Percentiles rank a stretch among this genome's conserved stretches.
Conservation (phyloP, 2,329 filamentous ascomycete species). For the Sporothrix luriei region DNA sequence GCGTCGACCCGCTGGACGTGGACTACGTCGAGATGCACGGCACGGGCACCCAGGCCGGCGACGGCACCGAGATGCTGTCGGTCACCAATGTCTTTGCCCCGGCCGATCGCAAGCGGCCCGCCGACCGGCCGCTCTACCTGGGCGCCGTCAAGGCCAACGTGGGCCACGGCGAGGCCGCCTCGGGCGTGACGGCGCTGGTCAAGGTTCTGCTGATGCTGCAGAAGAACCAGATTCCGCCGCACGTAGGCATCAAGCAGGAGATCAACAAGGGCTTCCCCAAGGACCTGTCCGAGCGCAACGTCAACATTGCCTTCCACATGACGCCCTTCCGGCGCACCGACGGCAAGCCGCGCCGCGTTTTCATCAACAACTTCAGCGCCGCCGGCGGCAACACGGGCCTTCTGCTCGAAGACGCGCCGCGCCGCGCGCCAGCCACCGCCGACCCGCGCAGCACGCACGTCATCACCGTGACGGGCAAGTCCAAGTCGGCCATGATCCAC, state of each 20-base stretch:
- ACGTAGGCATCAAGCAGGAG: conserved; percentile 66
- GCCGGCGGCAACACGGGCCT: conserved; percentile 72
- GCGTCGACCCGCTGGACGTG: conserved; percentile 74
- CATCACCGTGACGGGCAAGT: conserved; percentile 62
- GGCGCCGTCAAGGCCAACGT: conserved; percentile 67
- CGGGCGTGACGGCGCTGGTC: conserved; percentile 63
- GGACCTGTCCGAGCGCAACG: conserved; percentile 59
- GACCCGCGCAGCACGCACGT: conserved; percentile 62
- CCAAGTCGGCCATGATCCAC: conserved; percentile 57
- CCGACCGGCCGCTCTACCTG: conserved; percentile 59
- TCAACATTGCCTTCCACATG: conserved; percentile 60
- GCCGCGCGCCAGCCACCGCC: conserved; percentile 38
- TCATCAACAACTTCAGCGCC: conserved; percentile 71
- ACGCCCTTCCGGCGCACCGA: conserved; percentile 55
- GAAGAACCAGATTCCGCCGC: conserved; percentile 64
- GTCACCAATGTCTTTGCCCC: conserved; percentile 62
- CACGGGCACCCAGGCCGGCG: conserved; percentile 83
- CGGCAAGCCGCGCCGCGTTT: conserved; percentile 52
- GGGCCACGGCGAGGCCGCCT: conserved; percentile 64
- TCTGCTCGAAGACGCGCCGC: conserved; percentile 64
- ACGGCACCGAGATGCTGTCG: conserved; percentile 79
- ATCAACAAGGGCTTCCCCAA: conserved; percentile 63
- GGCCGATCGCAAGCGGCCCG: conserved; percentile 49
- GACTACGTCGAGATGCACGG: conserved; percentile 89
- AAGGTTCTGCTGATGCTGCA: conserved; percentile 68